Percentiles rank a stretch among this genome's conserved stretches.
These are phyloP conservation scores for Trematosphaeria pertusa DNA, from an alignment of 2,329 filamentous ascomycete species.

Conservation along the genomic window DNA sequence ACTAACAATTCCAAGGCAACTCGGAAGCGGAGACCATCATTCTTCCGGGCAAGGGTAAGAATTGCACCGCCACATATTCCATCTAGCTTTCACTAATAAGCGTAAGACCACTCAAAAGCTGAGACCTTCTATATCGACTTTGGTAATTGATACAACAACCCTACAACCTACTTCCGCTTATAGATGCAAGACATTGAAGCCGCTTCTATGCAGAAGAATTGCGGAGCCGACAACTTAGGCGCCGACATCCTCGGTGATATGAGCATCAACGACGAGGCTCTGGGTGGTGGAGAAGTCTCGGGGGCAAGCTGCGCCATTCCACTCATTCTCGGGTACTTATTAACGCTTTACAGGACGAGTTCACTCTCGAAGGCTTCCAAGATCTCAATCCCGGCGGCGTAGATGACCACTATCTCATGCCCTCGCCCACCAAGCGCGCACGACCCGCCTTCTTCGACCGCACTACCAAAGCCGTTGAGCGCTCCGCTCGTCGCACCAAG, in stretches of 20 bases:
- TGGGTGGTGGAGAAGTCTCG: no score
- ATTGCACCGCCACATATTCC: background rate
- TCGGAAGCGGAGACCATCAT: background rate
- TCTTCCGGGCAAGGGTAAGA: background rate
- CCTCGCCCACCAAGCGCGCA: conserved; percentile 23
- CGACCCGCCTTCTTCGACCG: conserved; percentile 12
- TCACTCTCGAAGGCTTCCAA: conserved; percentile 25
- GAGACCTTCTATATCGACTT: conserved; percentile 12
- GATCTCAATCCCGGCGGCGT: conserved; percentile 15
- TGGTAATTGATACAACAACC: conserved; percentile 14
- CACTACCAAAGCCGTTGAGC: conserved; percentile 11
- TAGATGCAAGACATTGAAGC: no score
- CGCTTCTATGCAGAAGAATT: no score
- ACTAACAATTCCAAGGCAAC: background rate
- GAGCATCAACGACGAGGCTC: no score
- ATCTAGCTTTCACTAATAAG: conserved; percentile 1
- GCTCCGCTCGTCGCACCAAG: conserved; percentile 17
- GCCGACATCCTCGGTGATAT: no score
- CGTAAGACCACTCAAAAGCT: conserved; percentile 11
- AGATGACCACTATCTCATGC: conserved; percentile 13
- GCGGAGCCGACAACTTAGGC: no score
- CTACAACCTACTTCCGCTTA: no score
- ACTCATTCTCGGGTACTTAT: no score
- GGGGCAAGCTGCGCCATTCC: no score
- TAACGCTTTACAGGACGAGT: conserved; percentile 23